phyloP scores from a whole-genome alignment of 495 filamentous ascomycete genomes.

The Acidomyces sp. region DNA sequence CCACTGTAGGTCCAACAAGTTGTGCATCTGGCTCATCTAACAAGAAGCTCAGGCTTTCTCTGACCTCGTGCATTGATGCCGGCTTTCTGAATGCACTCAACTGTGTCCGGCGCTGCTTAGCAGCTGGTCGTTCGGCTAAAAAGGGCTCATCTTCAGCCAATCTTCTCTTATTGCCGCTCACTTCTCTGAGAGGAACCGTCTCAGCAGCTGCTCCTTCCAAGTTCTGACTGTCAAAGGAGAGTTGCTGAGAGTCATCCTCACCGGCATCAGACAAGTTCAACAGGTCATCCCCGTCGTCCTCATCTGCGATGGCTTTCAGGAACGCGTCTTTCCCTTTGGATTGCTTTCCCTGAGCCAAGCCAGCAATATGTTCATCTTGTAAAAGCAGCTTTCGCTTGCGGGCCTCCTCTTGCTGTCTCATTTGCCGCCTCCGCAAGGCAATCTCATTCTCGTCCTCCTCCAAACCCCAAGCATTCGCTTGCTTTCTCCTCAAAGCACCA shows the following conservation, averaged over 20 bases:
- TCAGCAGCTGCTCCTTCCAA: conserved; percentile 20
- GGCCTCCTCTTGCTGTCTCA: conserved; percentile 77
- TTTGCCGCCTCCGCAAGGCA: conserved; percentile 56
- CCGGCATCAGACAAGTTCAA: conserved; percentile 31
- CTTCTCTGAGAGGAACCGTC: conserved; percentile 27
- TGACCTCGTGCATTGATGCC: conserved; percentile 62
- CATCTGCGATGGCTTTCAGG: conserved; percentile 76
- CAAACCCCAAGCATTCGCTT: conserved; percentile 42
- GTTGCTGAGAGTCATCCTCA: conserved; percentile 14
- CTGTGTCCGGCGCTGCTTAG: conserved; percentile 52
- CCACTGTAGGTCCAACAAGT: not conserved
- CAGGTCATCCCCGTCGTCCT: conserved; percentile 56
- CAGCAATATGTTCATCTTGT: conserved; percentile 78
- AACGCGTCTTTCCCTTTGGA: conserved; percentile 88
- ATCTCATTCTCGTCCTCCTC: conserved; percentile 75
- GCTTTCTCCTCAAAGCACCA: conserved; percentile 67
- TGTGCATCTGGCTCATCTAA: conserved; percentile 58
- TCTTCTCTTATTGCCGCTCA: conserved; percentile 39
- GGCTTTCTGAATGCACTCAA: conserved; percentile 43
- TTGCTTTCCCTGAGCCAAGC: conserved; percentile 78
- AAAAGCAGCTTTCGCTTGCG: conserved; percentile 84
- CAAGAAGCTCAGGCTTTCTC: conserved; percentile 65
- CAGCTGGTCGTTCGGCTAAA: conserved; percentile 40
- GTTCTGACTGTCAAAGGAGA: conserved; percentile 36
- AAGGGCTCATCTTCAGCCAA: conserved; percentile 36